Evolutionary conservation across 2,329 filamentous ascomycete species (phyloP), one percentile per base, ranked within the genome.

Genomic region (Grosmannia clavigera): DNA sequence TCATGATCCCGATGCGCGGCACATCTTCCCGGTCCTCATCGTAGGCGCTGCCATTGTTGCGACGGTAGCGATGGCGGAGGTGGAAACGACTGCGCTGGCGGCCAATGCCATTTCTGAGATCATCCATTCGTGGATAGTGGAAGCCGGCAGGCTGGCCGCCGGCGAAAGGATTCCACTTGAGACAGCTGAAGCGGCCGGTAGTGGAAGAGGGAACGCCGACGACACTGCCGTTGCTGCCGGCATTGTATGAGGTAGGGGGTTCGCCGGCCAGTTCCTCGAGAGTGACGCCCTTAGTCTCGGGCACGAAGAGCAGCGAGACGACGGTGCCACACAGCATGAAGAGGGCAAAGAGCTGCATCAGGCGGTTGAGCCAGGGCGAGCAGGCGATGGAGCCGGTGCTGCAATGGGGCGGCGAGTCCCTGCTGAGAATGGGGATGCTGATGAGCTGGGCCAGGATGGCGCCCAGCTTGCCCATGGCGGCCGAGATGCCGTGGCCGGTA

Each of bases 251-350:
- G 25, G 83, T 84, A 2, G 82, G 79, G 3, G 81, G 75, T 70
- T 90, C 86, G 11, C 85, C 85, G 1, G 84, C 80, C 19, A 90
- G 73, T 64, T 85, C 81, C 68, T 90, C 89, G 51, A 94, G 75
- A 0, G 87, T 90, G 70, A 83, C 78, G 1, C 86, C 80, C 74
- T 87, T 90, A 0, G 86, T 91, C 73, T 91, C 88, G 0, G 87
- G 87, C 27, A 92, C 84, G 40, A 60, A 62, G n/a, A 92, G 73
- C 3, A 91, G 74, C 1, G 85, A 84, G 3, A 83, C 82, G 55
- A 89, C 72, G 55, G 82, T 80, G 43, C 89, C 89, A 58, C 81
- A 79, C 6, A 92, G 76, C 88, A 91, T 92, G 76, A 92, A 91
- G 11, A 90, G 76, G 0, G 87, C 86, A 70, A 89, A 91, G 46